Base-by-base conservation (phyloP, 1,284 basidiomycete species). In the Ustilago vetiveriae region DNA sequence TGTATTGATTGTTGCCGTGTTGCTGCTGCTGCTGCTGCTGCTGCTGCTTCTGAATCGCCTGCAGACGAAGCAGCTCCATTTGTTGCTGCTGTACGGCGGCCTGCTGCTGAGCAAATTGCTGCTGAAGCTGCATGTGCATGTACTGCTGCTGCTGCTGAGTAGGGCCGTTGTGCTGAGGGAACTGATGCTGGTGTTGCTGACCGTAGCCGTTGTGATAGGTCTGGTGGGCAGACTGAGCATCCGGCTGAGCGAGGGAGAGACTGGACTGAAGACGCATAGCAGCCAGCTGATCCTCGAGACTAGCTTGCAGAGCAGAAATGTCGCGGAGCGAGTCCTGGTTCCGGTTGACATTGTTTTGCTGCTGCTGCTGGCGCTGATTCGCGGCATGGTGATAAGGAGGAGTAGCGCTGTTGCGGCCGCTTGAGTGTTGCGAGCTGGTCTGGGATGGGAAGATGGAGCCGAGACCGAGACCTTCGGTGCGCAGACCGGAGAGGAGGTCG, bases 251-350 rank as follows among this genome's bases (percentile, higher is more conserved):
- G n/a, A 43, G 24, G 3, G 53, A 52, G 11, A 46, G 39, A 45
- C 39, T 44, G 22, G 66, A 63, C 39, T 75, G 74, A 29, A 77
- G 60, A 16, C 71, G 70, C 50, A 77, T 57, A 10, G 70, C 62
- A 23, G 71, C 64, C 11, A 76, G 56, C 58, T 78, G 76, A 19
- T 70, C 66, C 55, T 77, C 70, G 29, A 75, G 64, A 35, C 62
- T 62, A 8, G 56, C 62, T 40, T 64, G 66, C 22, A 60, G 33
- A 4, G 56, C 43, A 4, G 50, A 53, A n/a, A 63, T 55, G 47
- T 59, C 59, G 19, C 57, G 39, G 13, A 54, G 40, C 23, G 56
- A 46, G 29, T 64, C 54, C 22, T 39, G 42, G 27, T 36, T 32
- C 16, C 51, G 52, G 35, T 68, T 55, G 6, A 43, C 50, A 19